phyloP scores from a whole-genome alignment of 345 rosid genomes.

The Bretschneidera sinensis region DNA sequence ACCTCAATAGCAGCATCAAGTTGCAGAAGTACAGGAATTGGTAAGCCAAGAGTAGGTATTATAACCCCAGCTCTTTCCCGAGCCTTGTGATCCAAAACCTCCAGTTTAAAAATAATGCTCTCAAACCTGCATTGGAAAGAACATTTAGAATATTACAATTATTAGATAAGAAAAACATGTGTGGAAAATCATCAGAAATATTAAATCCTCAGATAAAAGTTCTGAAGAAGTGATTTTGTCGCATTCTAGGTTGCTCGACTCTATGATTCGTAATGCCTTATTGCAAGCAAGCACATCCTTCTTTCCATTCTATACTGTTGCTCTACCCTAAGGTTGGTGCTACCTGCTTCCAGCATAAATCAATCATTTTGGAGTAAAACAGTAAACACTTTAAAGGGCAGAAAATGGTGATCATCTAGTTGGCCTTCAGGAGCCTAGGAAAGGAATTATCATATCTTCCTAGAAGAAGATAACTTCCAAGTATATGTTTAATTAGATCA shows the following conservation, averaged over 20 bases:
- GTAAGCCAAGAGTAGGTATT: slow-evolving; percentile 73
- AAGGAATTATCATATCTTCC: too few relatives aligned
- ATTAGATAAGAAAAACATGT: background rate
- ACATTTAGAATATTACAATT: background rate
- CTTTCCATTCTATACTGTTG: background rate
- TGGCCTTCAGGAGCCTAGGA: background rate
- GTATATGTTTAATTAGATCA: background rate
- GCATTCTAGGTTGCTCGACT: background rate
- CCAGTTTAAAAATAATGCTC: slow-evolving; percentile 74
- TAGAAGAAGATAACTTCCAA: too few relatives aligned
- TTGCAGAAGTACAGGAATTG: slow-evolving; percentile 80
- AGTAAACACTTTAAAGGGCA: background rate
- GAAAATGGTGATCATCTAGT: background rate
- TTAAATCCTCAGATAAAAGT: background rate
- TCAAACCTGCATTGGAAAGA: slow-evolving; percentile 55
- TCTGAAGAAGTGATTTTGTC: background rate
- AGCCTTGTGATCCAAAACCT: slow-evolving; percentile 96
- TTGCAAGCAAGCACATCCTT: background rate
- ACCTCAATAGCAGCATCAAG: slow-evolving; percentile 89
- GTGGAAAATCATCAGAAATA: too few relatives aligned
- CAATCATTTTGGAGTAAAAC: too few relatives aligned
- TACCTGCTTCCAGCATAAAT: background rate
- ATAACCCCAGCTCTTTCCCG: slow-evolving; percentile 95
- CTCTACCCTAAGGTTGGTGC: too few relatives aligned
- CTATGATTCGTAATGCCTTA: background rate